Conservation (phyloP, 305 asterid species). For the Salvia sclarea region DNA sequence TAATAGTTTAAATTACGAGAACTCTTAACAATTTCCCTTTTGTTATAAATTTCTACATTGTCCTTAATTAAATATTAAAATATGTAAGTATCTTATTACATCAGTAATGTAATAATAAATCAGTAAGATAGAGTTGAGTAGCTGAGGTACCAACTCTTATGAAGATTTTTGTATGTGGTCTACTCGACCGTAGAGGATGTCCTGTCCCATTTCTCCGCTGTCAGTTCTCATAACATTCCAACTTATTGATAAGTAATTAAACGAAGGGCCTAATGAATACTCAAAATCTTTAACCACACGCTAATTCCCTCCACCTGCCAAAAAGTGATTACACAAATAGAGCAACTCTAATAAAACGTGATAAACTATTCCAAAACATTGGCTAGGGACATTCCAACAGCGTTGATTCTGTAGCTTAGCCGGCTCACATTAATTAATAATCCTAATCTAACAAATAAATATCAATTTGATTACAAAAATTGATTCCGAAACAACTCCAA, state of each 20-base stretch:
- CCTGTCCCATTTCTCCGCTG: background rate
- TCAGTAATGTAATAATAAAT: no score
- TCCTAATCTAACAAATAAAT: no score
- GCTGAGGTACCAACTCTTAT: background rate
- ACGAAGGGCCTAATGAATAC: background rate
- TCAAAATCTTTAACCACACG: background rate
- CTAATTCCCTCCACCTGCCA: background rate
- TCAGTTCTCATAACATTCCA: background rate
- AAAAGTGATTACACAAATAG: background rate
- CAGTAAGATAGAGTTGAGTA: background rate
- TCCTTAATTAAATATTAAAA: no score
- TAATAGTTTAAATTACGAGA: no score
- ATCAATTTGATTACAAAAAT: background rate
- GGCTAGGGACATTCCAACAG: conserved; percentile 35
- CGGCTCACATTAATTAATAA: conserved; percentile 20
- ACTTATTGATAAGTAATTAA: background rate
- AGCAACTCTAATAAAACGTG: background rate
- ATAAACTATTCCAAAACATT: background rate
- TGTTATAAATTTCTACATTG: no score
- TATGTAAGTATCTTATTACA: no score
- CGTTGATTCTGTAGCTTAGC: conserved; percentile 1
- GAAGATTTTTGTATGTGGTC: background rate
- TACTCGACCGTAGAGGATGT: background rate
- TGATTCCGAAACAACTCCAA: background rate
- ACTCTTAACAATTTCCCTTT: no score